Percentiles rank a stretch among this genome's conserved stretches.
These are phyloP conservation scores for Logfia minima DNA, from an alignment of 129 eudicot species.

Conservation along the genomic window DNA sequence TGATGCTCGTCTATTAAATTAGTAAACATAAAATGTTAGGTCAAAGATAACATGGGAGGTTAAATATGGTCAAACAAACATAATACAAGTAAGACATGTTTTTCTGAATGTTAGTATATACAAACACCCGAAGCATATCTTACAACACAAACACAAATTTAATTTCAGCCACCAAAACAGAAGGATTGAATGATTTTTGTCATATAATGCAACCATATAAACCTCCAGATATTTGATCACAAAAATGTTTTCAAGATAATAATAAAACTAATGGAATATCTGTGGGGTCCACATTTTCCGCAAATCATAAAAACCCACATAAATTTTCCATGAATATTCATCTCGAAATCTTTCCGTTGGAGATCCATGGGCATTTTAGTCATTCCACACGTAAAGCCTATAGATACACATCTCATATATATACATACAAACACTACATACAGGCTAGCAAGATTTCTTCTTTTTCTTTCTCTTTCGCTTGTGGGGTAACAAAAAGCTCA, in stretches of 20 bases:
- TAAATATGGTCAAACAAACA: too few relatives aligned
- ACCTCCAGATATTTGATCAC: not conserved
- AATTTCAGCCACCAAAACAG: not conserved
- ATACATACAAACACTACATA: not conserved
- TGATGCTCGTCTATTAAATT: too few relatives aligned
- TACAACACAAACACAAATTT: not conserved
- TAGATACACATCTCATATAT: not conserved
- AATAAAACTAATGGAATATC: not conserved
- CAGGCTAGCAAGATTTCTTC: constrained; percentile 29
- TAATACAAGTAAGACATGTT: too few relatives aligned
- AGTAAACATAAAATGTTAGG: too few relatives aligned
- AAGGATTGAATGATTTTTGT: not conserved
- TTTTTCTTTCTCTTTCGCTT: constrained; percentile 15
- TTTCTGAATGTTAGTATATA: too few relatives aligned
- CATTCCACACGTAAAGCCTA: constrained; percentile 2
- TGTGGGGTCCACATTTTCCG: not conserved
- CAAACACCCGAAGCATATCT: too few relatives aligned
- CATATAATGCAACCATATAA: not conserved
- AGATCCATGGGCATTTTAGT: constrained; percentile 34
- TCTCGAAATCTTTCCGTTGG: constrained; percentile 36
- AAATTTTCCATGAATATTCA: constrained; percentile 7
- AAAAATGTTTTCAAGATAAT: not conserved
- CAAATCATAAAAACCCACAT: not conserved
- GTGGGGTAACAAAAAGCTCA: constrained; percentile 34
- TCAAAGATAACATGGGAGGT: too few relatives aligned